Conservation (phyloP, 768 basidiomycete genomes). For the Gloeopeniophorella convolvens region DNA sequence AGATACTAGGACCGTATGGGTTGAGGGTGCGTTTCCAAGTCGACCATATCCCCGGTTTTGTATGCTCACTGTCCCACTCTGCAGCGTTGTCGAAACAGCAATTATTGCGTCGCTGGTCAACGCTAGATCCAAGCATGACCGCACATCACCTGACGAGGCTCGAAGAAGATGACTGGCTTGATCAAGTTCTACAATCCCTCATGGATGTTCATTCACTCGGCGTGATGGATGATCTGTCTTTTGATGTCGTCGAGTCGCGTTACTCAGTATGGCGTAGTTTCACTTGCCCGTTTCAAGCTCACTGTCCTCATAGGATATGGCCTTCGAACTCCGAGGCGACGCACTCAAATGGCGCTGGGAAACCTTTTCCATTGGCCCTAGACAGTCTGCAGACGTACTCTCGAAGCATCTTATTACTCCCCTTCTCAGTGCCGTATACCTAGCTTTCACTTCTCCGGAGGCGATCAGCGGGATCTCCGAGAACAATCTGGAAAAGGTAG, state of each 20-base stretch:
- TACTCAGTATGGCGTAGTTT: slow-evolving; percentile 44
- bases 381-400: slow-evolving; percentile 60
- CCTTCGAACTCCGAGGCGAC: slow-evolving; percentile 52
- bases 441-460: slow-evolving; percentile 59
- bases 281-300: slow-evolving; percentile 18
- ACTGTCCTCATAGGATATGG: slow-evolving; percentile 47
- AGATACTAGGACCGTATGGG: slow-evolving; percentile 70
- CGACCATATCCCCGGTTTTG: too few species aligned
- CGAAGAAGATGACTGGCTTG: slow-evolving; percentile 61
- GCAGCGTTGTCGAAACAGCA: slow-evolving; percentile 42
- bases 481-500: slow-evolving; percentile 61
- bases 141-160: slow-evolving; percentile 25
- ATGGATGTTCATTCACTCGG: slow-evolving; percentile 58
- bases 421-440: slow-evolving; percentile 62
- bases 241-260: slow-evolving; percentile 51
- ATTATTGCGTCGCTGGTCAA: slow-evolving; percentile 56
- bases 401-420: slow-evolving; percentile 76
- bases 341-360: slow-evolving; percentile 79
- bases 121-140: slow-evolving; percentile 39
- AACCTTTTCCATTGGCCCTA: slow-evolving; percentile 56
- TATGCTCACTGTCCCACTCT: too few species aligned
- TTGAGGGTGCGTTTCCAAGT: slow-evolving; percentile 48
- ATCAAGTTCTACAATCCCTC: slow-evolving; percentile 46
- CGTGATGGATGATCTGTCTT: slow-evolving; percentile 47
- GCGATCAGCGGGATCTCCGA: slow-evolving; percentile 49